Base-by-base conservation (phyloP, 352 stramenopile genomes). In the Globisporangium polare region DNA sequence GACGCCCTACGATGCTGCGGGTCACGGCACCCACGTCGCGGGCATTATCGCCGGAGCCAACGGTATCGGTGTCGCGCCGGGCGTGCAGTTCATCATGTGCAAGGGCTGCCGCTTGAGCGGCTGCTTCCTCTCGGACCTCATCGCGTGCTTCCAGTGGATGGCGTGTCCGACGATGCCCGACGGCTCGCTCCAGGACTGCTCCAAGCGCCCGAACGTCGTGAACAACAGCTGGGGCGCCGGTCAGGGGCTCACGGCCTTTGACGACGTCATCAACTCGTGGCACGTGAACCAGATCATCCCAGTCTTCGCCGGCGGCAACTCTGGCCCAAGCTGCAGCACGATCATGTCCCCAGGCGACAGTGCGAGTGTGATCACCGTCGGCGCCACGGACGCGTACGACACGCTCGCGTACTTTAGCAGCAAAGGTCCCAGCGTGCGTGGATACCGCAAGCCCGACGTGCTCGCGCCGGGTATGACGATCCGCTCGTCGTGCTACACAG, bases 171-270 rank as follows among this genome's bases (percentile, higher is more conserved):
- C 82, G 10, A 74, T 63, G 10, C 50, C 74, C 3, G 69, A 75
- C 41, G 79, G 79, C 4, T 46, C 31, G 3, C 60, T 26, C 2
- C 50, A 46, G 7, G 78, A 88, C 66, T 88, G 76, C 61, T 73
- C 70, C 3, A 86, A 86, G 62, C 67, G 68, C 5, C 79, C 77
- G 2, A 51, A 73, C 26, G 72, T 89, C 4, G 69, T 91, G 10
- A 91, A 80, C 77, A 91, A 89, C 58, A 88, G 77, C 59, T 91
- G 82, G 82, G 80, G 78, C 29, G 78, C 68, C 31, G 76, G 75
- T 1, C 77, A 84, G 42, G 75, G 71, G 0, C 45, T 81, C 5
- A 67, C 67, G 2, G 76, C 66, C 22, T 88, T 85, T 33, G 63
- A 80, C 49, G 56, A 46, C 20, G 74, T 81, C 3, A 74, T 89